Evolutionary conservation across 371 early-diverging fungal genomes (phyloP).

Genomic region (Zopfochytrium polystomum): DNA sequence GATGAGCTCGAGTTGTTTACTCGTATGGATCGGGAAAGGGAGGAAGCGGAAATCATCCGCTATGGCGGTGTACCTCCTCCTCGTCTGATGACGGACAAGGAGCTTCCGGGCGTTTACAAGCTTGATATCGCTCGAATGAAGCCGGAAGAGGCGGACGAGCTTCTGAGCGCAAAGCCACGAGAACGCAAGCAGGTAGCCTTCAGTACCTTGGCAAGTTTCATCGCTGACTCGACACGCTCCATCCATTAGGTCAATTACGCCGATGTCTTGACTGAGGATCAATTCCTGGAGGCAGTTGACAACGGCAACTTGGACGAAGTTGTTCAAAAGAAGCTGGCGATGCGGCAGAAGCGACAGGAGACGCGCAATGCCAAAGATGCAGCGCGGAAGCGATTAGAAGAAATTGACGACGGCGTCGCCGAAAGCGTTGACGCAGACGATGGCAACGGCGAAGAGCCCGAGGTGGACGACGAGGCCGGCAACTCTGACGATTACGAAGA

Average conservation of each 20-base stretch:
- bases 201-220: conserved; percentile 63
- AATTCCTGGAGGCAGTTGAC: conserved; percentile 77
- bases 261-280: conserved; percentile 92
- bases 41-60: conserved; percentile 47
- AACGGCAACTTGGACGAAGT: conserved; percentile 44
- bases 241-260: conserved; percentile 71
- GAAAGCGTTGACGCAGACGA: conserved; percentile 10
- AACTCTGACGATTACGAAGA: conserved; percentile 3
- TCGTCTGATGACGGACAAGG: conserved; percentile 79
- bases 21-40: conserved; percentile 68
- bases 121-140: conserved; percentile 46
- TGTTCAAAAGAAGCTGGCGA: too few species aligned
- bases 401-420: conserved; percentile 9
- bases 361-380: conserved; percentile 12
- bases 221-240: background rate
- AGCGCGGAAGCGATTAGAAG: conserved; percentile 9
- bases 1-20: conserved; percentile 70
- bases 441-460: conserved; percentile 25
- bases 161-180: conserved; percentile 72
- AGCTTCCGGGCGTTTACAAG: conserved; percentile 81
- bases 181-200: conserved; percentile 45
- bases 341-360: conserved; percentile 21
- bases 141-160: conserved; percentile 51
- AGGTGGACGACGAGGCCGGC: conserved; percentile 18
- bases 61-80: conserved; percentile 58